Evolutionary conservation across 352 stramenopile genomes (phyloP).

Genomic region (Pythium oligandrum): DNA sequence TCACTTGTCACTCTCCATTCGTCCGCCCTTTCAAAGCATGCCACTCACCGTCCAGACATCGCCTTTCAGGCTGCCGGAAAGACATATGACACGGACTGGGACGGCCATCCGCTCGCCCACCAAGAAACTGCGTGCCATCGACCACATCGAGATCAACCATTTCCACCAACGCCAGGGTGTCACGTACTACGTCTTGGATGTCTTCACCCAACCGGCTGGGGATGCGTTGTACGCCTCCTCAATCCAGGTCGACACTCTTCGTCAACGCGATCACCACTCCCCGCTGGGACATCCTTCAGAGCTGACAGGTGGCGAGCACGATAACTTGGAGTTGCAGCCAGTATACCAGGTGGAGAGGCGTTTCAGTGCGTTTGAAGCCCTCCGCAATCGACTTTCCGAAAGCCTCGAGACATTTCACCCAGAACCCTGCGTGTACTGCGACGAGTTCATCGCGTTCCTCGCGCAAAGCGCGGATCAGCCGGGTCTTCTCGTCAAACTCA

Average conservation of each 20-base stretch:
- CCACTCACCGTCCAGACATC: too few relatives aligned
- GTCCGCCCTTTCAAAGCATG: too few relatives aligned
- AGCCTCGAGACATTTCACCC: slow-evolving; percentile 15
- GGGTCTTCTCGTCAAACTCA: slow-evolving; percentile 18
- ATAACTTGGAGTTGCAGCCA: slow-evolving; percentile 16
- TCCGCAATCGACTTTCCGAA: slow-evolving; percentile 13
- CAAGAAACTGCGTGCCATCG: slow-evolving; percentile 16
- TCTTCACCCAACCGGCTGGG: slow-evolving; percentile 1
- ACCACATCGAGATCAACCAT: slow-evolving; percentile 40
- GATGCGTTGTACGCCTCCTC: too few relatives aligned
- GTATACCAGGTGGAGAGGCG: slow-evolving; percentile 11
- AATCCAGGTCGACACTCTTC: too few relatives aligned
- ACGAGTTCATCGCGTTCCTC: slow-evolving; percentile 14
- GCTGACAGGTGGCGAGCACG: neutral
- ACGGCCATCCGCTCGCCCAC: slow-evolving; percentile 11
- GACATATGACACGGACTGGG: neutral
- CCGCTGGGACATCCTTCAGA: too few relatives aligned
- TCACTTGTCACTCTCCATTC: too few relatives aligned
- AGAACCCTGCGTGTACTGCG: slow-evolving; percentile 12
- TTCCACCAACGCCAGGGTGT: slow-evolving; percentile 30
- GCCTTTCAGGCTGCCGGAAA: too few relatives aligned
- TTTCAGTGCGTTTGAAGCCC: slow-evolving; percentile 4
- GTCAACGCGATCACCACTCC: too few relatives aligned
- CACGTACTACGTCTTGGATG: slow-evolving; percentile 37
- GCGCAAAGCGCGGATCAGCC: slow-evolving; percentile 11